A percentile compares a stretch with the other conserved stretches of the same genome.
phyloP scores from a whole-genome alignment of 2,329 filamentous ascomycete species.

The Claviceps sp. region DNA sequence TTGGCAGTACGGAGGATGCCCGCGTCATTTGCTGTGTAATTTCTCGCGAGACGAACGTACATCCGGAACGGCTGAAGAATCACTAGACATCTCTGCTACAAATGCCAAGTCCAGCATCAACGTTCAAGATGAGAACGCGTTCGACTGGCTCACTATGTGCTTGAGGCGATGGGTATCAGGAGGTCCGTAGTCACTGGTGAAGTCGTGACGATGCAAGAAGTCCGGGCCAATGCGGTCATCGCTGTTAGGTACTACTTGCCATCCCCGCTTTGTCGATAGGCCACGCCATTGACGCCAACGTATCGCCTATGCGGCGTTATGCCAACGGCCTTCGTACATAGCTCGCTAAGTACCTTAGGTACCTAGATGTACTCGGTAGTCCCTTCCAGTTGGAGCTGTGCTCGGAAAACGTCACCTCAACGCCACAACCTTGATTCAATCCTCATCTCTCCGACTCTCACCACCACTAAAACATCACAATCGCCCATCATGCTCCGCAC shows the following conservation, averaged over 20 bases:
- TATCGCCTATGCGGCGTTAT: too few species aligned
- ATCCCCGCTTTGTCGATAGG: too few species aligned
- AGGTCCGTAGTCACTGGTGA: neutral
- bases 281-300: too few species aligned
- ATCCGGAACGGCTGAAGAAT: too few species aligned
- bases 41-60: neutral
- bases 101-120: too few species aligned
- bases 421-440: slow-evolving; percentile 1
- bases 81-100: too few species aligned
- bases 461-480: slow-evolving; percentile 5
- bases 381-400: neutral
- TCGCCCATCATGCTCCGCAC: slow-evolving; percentile 51
- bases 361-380: neutral
- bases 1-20: neutral
- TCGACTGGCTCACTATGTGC: neutral
- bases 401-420: neutral
- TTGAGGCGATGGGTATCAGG: neutral
- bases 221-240: too few species aligned
- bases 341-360: neutral
- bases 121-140: neutral
- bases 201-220: too few species aligned
- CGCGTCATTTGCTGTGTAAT: neutral
- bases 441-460: slow-evolving; percentile 4
- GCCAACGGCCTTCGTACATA: neutral
- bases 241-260: too few species aligned